Evolutionary conservation across 208 protist species (phyloP).

Genomic region (Leptomonas seymouri): DNA sequence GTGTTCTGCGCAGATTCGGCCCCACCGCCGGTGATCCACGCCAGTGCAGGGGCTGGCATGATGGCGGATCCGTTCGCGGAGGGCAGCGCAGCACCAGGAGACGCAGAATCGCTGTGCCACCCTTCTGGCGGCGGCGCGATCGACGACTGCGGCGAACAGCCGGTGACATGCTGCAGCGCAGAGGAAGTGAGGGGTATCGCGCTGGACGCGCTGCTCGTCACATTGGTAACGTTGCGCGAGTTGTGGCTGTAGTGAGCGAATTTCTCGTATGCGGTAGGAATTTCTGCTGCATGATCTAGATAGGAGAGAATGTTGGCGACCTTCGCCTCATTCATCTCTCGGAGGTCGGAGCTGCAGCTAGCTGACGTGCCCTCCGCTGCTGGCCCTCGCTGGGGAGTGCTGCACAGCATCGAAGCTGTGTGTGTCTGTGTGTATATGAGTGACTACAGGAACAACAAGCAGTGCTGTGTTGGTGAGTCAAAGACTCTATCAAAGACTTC

Average conservation of each 20-base stretch:
- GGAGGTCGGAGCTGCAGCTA: conserved; percentile 78
- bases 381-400: background rate
- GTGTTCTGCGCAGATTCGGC: conserved; percentile 53
- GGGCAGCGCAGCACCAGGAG: background rate
- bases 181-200: conserved; percentile 40
- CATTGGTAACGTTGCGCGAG: conserved; percentile 19
- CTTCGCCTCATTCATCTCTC: conserved; percentile 89
- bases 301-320: conserved; percentile 88
- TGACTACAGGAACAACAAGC: too few species aligned
- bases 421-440: conserved; percentile 9
- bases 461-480: too few species aligned
- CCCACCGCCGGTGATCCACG: conserved; percentile 26
- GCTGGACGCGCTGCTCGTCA: conserved; percentile 18
- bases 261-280: background rate
- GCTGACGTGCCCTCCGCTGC: conserved; percentile 7
- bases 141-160: conserved; percentile 24
- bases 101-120: background rate
- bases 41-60: conserved; percentile 6
- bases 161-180: conserved; percentile 37
- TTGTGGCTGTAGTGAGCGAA: background rate
- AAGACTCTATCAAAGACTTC: background rate
- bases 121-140: conserved; percentile 5
- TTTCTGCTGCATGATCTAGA: conserved; percentile 51
- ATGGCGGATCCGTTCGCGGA: conserved; percentile 2
- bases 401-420: conserved; percentile 15